Base-by-base conservation (phyloP, 345 rosid species). In the Citrus glauca region DNA sequence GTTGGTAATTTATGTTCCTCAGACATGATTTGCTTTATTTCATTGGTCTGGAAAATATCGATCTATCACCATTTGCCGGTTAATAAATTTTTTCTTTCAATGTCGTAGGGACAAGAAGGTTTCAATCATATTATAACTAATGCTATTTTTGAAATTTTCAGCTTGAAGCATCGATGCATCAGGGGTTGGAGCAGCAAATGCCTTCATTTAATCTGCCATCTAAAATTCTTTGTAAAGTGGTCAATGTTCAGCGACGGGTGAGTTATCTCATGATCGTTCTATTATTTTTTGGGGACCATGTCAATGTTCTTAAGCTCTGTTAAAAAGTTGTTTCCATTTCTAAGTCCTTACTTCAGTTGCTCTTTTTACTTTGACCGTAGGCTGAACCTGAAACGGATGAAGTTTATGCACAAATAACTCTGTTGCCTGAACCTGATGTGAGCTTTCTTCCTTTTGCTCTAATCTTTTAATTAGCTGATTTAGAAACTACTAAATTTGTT, bases 121-220 rank as follows among this genome's bases (percentile, higher is more conserved):
- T 42, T 30, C 68, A 68, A 66, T 66, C 19, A 63, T 66, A 61
- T 72, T 55, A 71, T 62, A 78, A 48, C 56, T 75, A 33, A 6
- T 75, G 32, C 30, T 4, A 7, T 48, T 71, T 65, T 42, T 28
- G 37, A 30, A 65, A 66, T 53, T 57, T 62, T 75, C 82, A 94
- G 98, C 97, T 94, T 66, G 98, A 92, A 86, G 98, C 98, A 73
- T 92, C 98, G 19, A 94, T 91, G 98, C 95, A 92, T 81, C 97
- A 91, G 85, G 95, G 90, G 50, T 59, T 79, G 80, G 94, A 94
- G 77, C 97, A 87, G 80, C 90, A 92, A 45, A 88, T 91, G 89
- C 99, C 98, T 27, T 88, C 89, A 60, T 95, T 93, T 75, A 83
- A 89, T 84, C 91, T 95, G 56, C 98, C 98, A 20, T 88, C 98